These are phyloP conservation scores for Solanum arcanum DNA, from an alignment of 257 asterid species.

Conservation along the genomic window DNA sequence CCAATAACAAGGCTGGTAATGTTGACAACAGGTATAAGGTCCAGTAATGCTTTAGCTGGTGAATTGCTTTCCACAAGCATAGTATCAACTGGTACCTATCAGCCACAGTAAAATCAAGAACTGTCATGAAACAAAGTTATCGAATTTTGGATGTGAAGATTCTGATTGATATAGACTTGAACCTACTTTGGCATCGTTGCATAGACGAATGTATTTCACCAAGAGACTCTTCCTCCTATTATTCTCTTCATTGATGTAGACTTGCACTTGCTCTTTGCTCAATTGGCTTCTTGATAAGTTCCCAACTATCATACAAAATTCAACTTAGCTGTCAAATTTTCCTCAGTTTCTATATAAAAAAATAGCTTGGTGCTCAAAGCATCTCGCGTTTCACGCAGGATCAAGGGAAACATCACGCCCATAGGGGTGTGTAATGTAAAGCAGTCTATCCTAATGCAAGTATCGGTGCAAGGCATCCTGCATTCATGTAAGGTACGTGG, in stretches of 20 bases:
- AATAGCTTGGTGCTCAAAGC: not conserved
- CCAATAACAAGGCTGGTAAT: constrained; percentile 57
- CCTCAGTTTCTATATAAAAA: not conserved
- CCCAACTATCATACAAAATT: constrained; percentile 40
- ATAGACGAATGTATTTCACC: constrained; percentile 49
- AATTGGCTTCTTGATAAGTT: constrained; percentile 63
- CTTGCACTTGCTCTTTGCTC: constrained; percentile 56
- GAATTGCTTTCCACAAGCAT: constrained; percentile 76
- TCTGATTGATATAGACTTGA: not conserved
- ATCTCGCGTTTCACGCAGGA: not conserved
- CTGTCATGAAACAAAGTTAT: not conserved
- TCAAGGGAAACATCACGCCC: not conserved
- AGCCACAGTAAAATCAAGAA: not conserved
- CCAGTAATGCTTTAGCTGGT: constrained; percentile 54
- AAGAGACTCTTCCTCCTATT: constrained; percentile 49
- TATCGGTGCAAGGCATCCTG: not conserved
- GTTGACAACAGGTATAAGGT: constrained; percentile 48
- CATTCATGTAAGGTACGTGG: not conserved
- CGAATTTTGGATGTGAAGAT: not conserved
- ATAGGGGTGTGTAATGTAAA: not conserved
- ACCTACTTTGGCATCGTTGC: constrained; percentile 51
- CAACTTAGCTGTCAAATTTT: not conserved
- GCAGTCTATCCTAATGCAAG: not conserved
- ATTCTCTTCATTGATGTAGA: constrained; percentile 47
- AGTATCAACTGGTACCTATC: constrained; percentile 61